Base-by-base conservation (phyloP, 352 stramenopile species). In the Elongisporangium senticosum region DNA sequence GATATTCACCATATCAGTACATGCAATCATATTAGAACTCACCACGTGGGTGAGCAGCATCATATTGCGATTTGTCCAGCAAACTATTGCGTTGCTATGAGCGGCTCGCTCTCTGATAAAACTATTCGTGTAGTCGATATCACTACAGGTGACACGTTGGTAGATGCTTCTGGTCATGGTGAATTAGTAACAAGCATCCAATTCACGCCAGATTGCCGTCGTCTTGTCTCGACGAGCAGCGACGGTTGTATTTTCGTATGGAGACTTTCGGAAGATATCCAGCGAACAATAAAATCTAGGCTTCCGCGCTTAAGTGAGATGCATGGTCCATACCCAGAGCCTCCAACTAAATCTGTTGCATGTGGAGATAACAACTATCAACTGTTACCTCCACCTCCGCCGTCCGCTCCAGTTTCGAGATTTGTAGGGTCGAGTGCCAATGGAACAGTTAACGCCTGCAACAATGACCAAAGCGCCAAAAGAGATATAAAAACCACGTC, bases 241-340 rank as follows among this genome's bases (percentile, higher is more conserved):
- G 87, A 97, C 61, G 84, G 90, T 3, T 96, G 82, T 39, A 77
- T 97, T 47, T 93, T 97, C 52, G 85, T 97, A 21, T 97, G 89
- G 89, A 53, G 89, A 51, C 71, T 96, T 11, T 75, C 79, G 3
- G 79, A 93, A 10, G 78, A 90, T 26, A 76, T 96, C 50, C 82
- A 93, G 55, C 63, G 54, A 14, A 68, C 75, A 4, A 90, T 93
- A 37, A 91, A 92, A 28, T 51, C 76, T 4, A 67, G 64, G 5
- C 50, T 93, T 11, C 79, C 72, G 21, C 65, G 65, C 19, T 63
- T 82, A 15, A 61, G 49, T 23, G 76, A 89, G 10, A 33, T 43
- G 0, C 61, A 72, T n/a, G 55, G 39, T 0, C 51, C 62, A 15
- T 64, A 65, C 53, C 75, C 67, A 54, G 53, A 55, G 3, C 76